Conservation (phyloP, 2,329 filamentous ascomycete species). For the Pleoardoris graminearum region DNA sequence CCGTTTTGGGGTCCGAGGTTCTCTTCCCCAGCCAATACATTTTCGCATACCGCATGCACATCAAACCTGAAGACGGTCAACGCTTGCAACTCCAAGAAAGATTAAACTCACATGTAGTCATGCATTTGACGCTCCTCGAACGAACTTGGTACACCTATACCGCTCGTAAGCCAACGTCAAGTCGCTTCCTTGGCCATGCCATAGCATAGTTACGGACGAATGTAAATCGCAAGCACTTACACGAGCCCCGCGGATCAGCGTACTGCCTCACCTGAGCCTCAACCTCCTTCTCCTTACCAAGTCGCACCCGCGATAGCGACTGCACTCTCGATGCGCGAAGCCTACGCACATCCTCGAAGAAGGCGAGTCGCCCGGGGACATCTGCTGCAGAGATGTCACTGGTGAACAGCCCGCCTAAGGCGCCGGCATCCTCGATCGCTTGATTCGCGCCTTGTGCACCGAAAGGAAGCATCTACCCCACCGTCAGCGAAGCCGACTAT, state of each 20-base stretch:
- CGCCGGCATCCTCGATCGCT: slow-evolving; percentile 8
- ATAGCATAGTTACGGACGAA: no score
- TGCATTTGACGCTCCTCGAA: no score
- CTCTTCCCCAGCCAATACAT: no score
- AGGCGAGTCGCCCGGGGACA: background rate
- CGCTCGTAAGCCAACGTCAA: no score
- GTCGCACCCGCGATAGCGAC: background rate
- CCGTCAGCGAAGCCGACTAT: background rate
- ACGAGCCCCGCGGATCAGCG: slow-evolving; percentile 5
- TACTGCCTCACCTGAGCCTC: slow-evolving; percentile 7
- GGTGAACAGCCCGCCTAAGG: slow-evolving; percentile 7
- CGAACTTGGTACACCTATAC: no score
- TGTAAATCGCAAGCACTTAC: background rate
- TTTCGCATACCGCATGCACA: no score
- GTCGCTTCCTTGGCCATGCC: no score
- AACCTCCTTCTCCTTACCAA: slow-evolving; percentile 8
- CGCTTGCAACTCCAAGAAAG: no score
- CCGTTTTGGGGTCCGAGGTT: no score
- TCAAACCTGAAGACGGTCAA: no score
- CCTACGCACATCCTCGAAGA: background rate
- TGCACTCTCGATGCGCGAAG: slow-evolving; percentile 2
- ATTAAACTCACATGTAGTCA: no score
- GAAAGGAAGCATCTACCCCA: slow-evolving; percentile 5
- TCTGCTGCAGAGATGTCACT: background rate
- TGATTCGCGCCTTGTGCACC: slow-evolving; percentile 6